Evolutionary conservation across 371 early-diverging fungal genomes (phyloP).

Genomic region (Rhizopus delemar): DNA sequence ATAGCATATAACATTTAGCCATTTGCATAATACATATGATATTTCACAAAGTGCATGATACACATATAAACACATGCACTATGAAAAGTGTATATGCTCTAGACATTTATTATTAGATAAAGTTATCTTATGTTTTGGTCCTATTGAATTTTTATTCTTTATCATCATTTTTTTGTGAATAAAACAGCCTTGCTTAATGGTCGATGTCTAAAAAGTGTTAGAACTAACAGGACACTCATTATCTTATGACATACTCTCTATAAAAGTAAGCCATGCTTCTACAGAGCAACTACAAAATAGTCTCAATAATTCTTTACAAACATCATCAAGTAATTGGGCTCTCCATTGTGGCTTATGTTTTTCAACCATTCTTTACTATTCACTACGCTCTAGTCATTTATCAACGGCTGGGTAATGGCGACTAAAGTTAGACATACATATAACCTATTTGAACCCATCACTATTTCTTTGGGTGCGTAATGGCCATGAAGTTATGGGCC

Average conservation of each 20-base stretch:
- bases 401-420: background rate
- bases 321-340: constrained; percentile 2
- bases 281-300: background rate
- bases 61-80: too few relatives aligned
- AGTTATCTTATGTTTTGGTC: too few relatives aligned
- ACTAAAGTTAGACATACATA: constrained; percentile 1
- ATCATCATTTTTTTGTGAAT: too few relatives aligned
- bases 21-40: too few relatives aligned
- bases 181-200: constrained; percentile 8
- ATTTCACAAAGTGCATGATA: too few relatives aligned
- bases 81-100: too few relatives aligned
- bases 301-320: background rate
- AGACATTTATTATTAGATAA: too few relatives aligned
- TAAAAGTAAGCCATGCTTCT: constrained; percentile 14
- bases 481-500: too few relatives aligned
- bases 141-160: too few relatives aligned
- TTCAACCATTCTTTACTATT: background rate
- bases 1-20: too few relatives aligned
- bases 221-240: background rate
- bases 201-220: constrained; percentile 5
- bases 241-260: constrained; percentile 3
- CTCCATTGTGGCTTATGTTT: constrained; percentile 11
- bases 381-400: background rate
- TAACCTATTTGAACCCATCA: background rate
- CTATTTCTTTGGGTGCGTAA: background rate